Percentiles rank a stretch among this genome's conserved stretches.
phyloP scores from a whole-genome alignment of 495 filamentous ascomycete genomes.

The Neurospora hispaniola region DNA sequence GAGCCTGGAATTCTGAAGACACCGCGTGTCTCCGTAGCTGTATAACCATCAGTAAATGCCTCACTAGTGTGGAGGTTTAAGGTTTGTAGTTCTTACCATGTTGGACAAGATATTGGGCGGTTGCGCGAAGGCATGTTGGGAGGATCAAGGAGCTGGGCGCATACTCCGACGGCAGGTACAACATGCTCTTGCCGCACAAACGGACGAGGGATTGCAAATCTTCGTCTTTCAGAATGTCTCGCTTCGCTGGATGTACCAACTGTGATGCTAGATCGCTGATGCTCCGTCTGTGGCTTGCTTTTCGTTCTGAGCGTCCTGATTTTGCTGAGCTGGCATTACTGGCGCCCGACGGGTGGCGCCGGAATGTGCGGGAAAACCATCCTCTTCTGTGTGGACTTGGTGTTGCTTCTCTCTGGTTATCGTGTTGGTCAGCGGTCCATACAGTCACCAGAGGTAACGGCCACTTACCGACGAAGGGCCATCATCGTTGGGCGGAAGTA shows the following conservation, averaged over 20 bases:
- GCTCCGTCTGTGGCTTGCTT: constrained; percentile 30
- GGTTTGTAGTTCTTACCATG: constrained; percentile 42
- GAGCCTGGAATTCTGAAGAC: constrained; percentile 59
- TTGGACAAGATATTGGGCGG: constrained; percentile 52
- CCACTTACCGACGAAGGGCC: constrained; percentile 7
- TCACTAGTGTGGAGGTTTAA: not conserved
- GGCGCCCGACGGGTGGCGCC: constrained; percentile 14
- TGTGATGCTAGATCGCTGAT: constrained; percentile 43
- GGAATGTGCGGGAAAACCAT: constrained; percentile 27
- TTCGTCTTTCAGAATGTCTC: constrained; percentile 49
- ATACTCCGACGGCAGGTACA: constrained; percentile 57
- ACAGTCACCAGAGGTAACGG: not conserved
- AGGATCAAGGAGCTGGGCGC: constrained; percentile 52
- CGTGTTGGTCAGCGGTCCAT: constrained; percentile 1
- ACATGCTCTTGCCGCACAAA: constrained; percentile 60
- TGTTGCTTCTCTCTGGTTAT: not conserved
- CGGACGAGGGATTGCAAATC: constrained; percentile 54
- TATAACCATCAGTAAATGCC: constrained; percentile 10
- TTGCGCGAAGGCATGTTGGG: constrained; percentile 67
- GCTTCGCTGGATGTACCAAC: constrained; percentile 32
- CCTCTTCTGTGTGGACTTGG: constrained; percentile 8
- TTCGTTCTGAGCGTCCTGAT: constrained; percentile 19
- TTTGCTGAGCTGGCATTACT: constrained; percentile 20
- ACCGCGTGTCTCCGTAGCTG: constrained; percentile 40
- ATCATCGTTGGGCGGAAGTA: constrained; percentile 20